Base-by-base conservation (phyloP, 805 yeast genomes). In the Pichia scutulata region DNA sequence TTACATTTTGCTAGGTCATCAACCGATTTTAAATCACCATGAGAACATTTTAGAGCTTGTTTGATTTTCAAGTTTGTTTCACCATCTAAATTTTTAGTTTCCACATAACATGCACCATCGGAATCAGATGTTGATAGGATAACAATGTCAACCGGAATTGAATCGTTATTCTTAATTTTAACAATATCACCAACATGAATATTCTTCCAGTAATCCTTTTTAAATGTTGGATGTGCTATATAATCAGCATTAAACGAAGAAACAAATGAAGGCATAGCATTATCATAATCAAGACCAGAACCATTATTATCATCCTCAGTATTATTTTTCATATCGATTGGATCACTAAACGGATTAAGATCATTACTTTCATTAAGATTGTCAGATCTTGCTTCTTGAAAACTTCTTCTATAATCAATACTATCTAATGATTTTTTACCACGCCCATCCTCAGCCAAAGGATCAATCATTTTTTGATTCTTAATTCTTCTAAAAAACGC, bases 1-100 rank as follows among this genome's bases (percentile, higher is more conserved):
- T 73, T 74, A 47, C 78, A 68, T 58, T 73, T 71, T 7, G 75
- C 70, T 39, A 77, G 60, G 57, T 79, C 82, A 52, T 71, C 68
- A 33, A 68, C 71, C 16, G 77, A 68, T 37, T 63, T 65, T 13
- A 65, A 57, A 22, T 64, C 59, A 22, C 58, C 39, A 26, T 68
- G 61, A 8, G 84, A 76, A 58, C 81, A 78, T 60, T 84, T 81
- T 58, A 86, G 65, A 4, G 90, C 83, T 63, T 84, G 88, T 59
- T 82, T 82, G 40, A 82, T 85, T 67, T 86, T 86, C 65, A 86
- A 70, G 57, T 85, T 86, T 1, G 93, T 80, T 61, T 80, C 85
- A 66, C 95, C 95, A 67, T 86, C 95, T 57, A 86, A 72, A 65
- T 86, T 86, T 60, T 85, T 86, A 0, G 95, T 86, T 65, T 86